Evolutionary conservation across 73 alveolate genomes (phyloP).

Genomic region (Paramecium bursaria): DNA sequence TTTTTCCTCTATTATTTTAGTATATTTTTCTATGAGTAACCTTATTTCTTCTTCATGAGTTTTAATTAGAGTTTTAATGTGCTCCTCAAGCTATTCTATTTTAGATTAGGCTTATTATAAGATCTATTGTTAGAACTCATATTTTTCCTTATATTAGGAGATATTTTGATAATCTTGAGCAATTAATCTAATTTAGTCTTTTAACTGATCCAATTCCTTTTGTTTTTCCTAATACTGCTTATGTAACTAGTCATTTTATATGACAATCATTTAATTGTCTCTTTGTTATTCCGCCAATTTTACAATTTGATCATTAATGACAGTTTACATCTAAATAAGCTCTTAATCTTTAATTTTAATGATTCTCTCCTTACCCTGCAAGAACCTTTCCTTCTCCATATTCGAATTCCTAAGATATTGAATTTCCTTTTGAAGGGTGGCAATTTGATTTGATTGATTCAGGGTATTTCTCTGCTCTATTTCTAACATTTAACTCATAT

Average conservation of each 20-base stretch:
- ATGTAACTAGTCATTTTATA: constrained; percentile 25
- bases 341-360: constrained; percentile 53
- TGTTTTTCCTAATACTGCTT: constrained; percentile 14
- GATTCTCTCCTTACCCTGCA: constrained; percentile 29
- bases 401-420: constrained; percentile 49
- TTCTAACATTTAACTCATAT: constrained; percentile 34
- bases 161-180: constrained; percentile 48
- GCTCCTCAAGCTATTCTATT: too few relatives aligned
- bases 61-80: too few relatives aligned
- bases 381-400: constrained; percentile 47
- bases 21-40: too few relatives aligned
- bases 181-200: constrained; percentile 36
- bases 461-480: constrained; percentile 39
- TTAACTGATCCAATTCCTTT: constrained; percentile 31
- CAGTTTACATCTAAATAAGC: background rate
- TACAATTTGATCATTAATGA: constrained; percentile 4
- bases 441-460: constrained; percentile 23
- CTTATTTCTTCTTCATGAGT: too few relatives aligned
- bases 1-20: too few relatives aligned
- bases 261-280: constrained; percentile 42
- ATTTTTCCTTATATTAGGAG: constrained; percentile 10
- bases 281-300: constrained; percentile 32
- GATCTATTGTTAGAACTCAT: constrained; percentile 2
- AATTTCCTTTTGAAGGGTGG: constrained; percentile 38
- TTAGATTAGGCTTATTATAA: background rate